These are phyloP conservation scores for Ajuga reptans DNA, from an alignment of 305 asterid species.

Conservation along the genomic window DNA sequence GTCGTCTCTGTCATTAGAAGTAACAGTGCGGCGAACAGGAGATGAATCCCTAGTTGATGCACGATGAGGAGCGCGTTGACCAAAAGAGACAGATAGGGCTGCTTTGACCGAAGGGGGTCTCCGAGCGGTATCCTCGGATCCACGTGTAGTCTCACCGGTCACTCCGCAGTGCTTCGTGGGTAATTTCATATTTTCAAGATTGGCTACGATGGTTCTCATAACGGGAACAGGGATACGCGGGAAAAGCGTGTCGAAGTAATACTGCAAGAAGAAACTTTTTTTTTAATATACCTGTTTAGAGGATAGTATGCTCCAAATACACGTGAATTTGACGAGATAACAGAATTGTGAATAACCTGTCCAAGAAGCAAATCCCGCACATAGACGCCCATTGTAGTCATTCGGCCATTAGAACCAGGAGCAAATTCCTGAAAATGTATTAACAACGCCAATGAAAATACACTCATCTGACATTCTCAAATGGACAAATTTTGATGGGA, in stretches of 20 bases:
- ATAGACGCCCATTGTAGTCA: conserved; percentile 92
- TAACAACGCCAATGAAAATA: background rate
- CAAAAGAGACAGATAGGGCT: conserved; percentile 90
- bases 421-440: conserved; percentile 65
- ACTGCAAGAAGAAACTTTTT: conserved; percentile 49
- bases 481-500: conserved; percentile 2
- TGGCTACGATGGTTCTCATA: conserved; percentile 54
- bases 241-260: conserved; percentile 85
- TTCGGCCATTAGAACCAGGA: conserved; percentile 82
- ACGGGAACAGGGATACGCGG: conserved; percentile 94
- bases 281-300: conserved; percentile 13
- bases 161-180: conserved; percentile 80
- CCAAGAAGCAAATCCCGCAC: conserved; percentile 94
- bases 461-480: conserved; percentile 10
- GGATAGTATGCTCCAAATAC: background rate
- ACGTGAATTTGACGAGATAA: conserved; percentile 11
- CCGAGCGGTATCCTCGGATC: conserved; percentile 87
- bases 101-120: conserved; percentile 99
- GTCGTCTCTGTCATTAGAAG: conserved; percentile 50
- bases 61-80: conserved; percentile 98
- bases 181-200: conserved; percentile 77
- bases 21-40: conserved; percentile 69
- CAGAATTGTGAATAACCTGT: conserved; percentile 47
- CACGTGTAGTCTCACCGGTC: conserved; percentile 84
- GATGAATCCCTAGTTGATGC: conserved; percentile 95